Conservation (phyloP, 192 early-diverging fungal genomes). For the Podila clonocystis region DNA sequence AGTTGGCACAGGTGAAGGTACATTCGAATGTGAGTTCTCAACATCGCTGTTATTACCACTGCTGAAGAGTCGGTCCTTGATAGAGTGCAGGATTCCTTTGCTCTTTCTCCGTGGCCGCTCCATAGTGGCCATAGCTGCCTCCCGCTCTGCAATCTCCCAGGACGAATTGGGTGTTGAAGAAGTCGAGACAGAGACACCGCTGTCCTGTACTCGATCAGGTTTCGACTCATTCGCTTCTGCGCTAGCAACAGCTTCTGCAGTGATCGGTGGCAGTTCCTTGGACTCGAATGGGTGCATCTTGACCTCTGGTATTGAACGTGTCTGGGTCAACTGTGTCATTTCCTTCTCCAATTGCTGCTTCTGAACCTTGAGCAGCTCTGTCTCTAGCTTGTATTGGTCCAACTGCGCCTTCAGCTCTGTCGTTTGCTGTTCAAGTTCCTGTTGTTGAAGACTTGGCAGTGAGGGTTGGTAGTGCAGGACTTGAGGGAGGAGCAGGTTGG, state of each 20-base stretch:
- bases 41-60: slow-evolving; percentile 18
- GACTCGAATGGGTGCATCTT: slow-evolving; percentile 27
- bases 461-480: slow-evolving; percentile 5
- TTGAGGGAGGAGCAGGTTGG: slow-evolving; percentile 27
- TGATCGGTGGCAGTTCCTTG: slow-evolving; percentile 45
- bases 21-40: neutral
- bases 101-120: slow-evolving; percentile 46
- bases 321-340: slow-evolving; percentile 5
- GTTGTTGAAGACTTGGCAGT: slow-evolving; percentile 9
- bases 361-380: slow-evolving; percentile 40
- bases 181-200: slow-evolving; percentile 42
- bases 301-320: neutral
- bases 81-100: slow-evolving; percentile 37
- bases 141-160: slow-evolving; percentile 44
- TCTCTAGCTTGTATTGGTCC: slow-evolving; percentile 37
- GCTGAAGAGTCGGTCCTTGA: slow-evolving; percentile 47
- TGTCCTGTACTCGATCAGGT: slow-evolving; percentile 28
- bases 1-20: slow-evolving; percentile 35
- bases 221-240: neutral
- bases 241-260: neutral
- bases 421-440: slow-evolving; percentile 22
- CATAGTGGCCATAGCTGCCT: slow-evolving; percentile 4
- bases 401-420: slow-evolving; percentile 19
- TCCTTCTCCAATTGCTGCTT: slow-evolving; percentile 26
- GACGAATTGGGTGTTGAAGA: slow-evolving; percentile 45